These are phyloP conservation scores for Aurantiochytrium sp. DNA, from an alignment of 108 stramenopile species.

Conservation along the genomic window DNA sequence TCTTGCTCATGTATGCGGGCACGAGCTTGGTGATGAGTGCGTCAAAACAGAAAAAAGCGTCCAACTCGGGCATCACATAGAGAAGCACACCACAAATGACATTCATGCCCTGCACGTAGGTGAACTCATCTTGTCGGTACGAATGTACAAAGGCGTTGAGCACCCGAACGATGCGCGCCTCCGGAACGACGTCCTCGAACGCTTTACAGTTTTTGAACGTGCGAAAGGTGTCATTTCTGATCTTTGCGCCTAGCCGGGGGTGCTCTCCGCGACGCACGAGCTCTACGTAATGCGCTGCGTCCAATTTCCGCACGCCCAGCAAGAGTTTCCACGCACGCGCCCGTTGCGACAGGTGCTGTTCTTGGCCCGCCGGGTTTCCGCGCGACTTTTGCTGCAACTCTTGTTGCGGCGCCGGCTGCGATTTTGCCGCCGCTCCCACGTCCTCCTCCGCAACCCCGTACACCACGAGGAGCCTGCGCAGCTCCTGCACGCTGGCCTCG, in stretches of 20 bases:
- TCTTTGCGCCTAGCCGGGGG: neutral
- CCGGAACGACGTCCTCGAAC: conserved; percentile 1
- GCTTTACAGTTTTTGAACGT: conserved; percentile 4
- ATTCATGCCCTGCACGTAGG: conserved; percentile 12
- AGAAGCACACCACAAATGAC: neutral
- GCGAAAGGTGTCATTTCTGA: conserved; percentile 3
- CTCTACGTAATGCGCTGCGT: neutral
- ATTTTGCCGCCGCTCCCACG: neutral
- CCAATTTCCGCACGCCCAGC: neutral
- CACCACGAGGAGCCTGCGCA: no score
- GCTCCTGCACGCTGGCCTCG: no score
- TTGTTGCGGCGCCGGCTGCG: neutral
- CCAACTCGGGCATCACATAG: neutral
- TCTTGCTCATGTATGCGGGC: neutral
- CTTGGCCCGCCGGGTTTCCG: neutral
- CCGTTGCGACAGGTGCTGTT: neutral
- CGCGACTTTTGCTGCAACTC: neutral
- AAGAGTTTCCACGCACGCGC: neutral
- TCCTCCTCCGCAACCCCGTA: neutral
- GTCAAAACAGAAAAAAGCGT: neutral
- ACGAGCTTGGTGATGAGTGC: neutral
- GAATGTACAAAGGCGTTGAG: conserved; percentile 1
- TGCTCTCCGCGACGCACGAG: neutral
- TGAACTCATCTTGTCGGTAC: neutral
- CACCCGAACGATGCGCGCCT: neutral